Conservation (phyloP, 2,329 filamentous ascomycete species). For the Alternaria sp. region DNA sequence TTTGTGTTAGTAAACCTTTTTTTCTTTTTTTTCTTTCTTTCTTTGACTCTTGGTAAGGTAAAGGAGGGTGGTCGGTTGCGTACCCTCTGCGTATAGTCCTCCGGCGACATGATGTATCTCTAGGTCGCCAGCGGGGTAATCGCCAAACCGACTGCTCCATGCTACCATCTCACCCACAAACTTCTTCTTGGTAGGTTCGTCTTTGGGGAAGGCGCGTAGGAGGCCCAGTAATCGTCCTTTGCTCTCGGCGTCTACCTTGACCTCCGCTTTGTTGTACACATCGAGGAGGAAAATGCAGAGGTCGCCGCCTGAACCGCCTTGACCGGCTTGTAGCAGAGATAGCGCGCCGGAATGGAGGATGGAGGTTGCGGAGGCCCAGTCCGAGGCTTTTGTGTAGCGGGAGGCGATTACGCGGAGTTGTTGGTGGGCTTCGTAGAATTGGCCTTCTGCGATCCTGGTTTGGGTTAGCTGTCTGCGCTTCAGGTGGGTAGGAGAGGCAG, state of each 20-base stretch:
- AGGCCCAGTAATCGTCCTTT: slow-evolving; percentile 80
- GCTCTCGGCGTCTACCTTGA: slow-evolving; percentile 75
- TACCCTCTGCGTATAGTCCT: slow-evolving; percentile 82
- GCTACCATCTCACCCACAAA: slow-evolving; percentile 86
- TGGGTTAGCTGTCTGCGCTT: slow-evolving; percentile 24
- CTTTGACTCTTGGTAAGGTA: too few relatives aligned
- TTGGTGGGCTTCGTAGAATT: slow-evolving; percentile 98
- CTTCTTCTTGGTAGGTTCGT: slow-evolving; percentile 91
- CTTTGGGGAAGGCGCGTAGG: slow-evolving; percentile 78
- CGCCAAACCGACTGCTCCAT: slow-evolving; percentile 88
- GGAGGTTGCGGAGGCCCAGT: slow-evolving; percentile 85
- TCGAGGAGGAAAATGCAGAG: slow-evolving; percentile 87
- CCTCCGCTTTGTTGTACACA: slow-evolving; percentile 86
- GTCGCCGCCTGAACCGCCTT: slow-evolving; percentile 92
- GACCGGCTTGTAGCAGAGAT: slow-evolving; percentile 87
- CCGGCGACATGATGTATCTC: slow-evolving; percentile 94
- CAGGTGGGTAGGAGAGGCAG: neutral
- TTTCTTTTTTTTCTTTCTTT: neutral
- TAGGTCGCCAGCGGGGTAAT: slow-evolving; percentile 89
- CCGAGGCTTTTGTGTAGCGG: slow-evolving; percentile 87
- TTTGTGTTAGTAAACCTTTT: neutral
- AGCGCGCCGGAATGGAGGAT: slow-evolving; percentile 85
- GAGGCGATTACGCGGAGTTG: slow-evolving; percentile 95
- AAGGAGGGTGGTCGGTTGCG: slow-evolving; percentile 10
- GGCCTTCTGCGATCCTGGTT: slow-evolving; percentile 81